Percentiles rank a stretch among this genome's conserved stretches.
Conservation (phyloP, 768 basidiomycete genomes). For the Psilocybe cubensis region DNA sequence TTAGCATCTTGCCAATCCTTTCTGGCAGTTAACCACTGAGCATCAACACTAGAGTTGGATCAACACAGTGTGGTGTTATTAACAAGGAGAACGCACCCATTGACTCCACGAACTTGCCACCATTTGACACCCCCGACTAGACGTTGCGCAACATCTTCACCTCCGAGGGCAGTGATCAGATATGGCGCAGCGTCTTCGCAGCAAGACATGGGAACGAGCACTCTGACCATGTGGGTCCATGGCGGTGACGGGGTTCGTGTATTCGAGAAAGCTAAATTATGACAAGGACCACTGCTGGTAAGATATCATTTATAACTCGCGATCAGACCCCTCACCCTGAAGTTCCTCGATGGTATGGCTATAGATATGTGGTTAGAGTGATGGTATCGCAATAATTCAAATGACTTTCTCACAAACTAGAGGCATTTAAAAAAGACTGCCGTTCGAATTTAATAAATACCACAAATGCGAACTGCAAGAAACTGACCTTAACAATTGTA, state of each 20-base stretch:
- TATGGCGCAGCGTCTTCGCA: constrained; percentile 76
- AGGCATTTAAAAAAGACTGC: constrained; percentile 75
- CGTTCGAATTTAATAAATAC: neutral
- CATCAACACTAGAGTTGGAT: constrained; percentile 58
- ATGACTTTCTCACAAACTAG: constrained; percentile 57
- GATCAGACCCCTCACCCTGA: constrained; percentile 44
- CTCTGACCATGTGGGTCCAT: constrained; percentile 74
- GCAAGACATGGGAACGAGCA: constrained; percentile 72
- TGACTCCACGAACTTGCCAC: constrained; percentile 93
- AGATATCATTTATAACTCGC: neutral
- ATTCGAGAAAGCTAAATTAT: constrained; percentile 65
- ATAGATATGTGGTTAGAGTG: neutral
- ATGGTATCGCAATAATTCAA: neutral
- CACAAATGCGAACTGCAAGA: neutral
- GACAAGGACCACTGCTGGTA: neutral
- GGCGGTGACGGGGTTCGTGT: constrained; percentile 85
- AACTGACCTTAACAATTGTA: constrained; percentile 68
- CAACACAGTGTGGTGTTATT: neutral
- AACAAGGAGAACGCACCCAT: constrained; percentile 54
- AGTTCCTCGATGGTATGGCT: constrained; percentile 89
- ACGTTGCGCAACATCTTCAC: constrained; percentile 70
- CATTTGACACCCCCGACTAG: constrained; percentile 91
- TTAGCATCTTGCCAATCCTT: constrained; percentile 81
- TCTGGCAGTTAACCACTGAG: constrained; percentile 86
- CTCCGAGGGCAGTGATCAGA: constrained; percentile 81